phyloP scores from a whole-genome alignment of 75 land plant species.

The Selaginella tamariscina region DNA sequence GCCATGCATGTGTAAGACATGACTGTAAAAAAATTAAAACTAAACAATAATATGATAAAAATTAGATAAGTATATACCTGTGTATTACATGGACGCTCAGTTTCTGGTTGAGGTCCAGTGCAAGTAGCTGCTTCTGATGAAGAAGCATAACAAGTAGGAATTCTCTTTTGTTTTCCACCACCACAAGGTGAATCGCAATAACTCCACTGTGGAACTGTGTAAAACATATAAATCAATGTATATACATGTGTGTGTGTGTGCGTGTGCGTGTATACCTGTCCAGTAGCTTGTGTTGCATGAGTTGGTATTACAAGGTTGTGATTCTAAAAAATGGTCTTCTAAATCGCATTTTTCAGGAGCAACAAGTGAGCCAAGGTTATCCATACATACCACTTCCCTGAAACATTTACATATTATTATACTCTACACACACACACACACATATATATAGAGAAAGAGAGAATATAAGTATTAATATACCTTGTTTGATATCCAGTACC shows the following conservation, averaged over 20 bases:
- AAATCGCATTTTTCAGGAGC: background rate
- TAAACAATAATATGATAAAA: too few species aligned
- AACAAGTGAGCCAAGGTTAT: slow-evolving; percentile 8
- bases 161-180: slow-evolving; percentile 9
- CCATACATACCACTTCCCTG: background rate
- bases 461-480: background rate
- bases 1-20: slow-evolving; percentile 8
- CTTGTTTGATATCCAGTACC: slow-evolving; percentile 10
- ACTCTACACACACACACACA: background rate
- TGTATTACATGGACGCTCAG: background rate
- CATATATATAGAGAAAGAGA: too few species aligned
- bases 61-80: slow-evolving; percentile 9
- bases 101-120: background rate
- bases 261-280: too few species aligned
- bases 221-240: too few species aligned
- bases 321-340: background rate
- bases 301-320: slow-evolving; percentile 8
- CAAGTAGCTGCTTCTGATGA: background rate
- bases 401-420: background rate
- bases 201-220: slow-evolving; percentile 2
- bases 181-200: background rate
- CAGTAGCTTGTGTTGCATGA: background rate
- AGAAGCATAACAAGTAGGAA: slow-evolving; percentile 8
- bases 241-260: too few species aligned
- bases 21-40: background rate